These are phyloP conservation scores for Lentinula aciculospora DNA, from an alignment of 768 basidiomycete species.

Conservation along the genomic window DNA sequence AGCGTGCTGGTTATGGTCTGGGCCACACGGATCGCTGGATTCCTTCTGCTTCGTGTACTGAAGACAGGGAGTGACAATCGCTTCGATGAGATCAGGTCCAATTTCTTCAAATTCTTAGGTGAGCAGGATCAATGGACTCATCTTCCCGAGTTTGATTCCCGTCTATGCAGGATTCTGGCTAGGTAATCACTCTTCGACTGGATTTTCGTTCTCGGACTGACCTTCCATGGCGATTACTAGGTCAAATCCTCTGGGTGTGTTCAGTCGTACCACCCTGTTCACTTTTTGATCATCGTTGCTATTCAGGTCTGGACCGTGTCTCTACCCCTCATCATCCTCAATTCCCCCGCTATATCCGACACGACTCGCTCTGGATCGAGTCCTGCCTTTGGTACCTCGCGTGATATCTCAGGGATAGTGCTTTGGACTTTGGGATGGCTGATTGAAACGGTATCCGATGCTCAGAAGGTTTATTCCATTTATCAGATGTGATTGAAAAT, in stretches of 20 bases:
- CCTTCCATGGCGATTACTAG: constrained; percentile 18
- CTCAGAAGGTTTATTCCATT: constrained; percentile 42
- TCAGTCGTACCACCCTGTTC: not conserved
- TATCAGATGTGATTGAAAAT: no score
- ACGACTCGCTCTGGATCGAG: constrained; percentile 35
- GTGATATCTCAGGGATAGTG: constrained; percentile 60
- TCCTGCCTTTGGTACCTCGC: constrained; percentile 52
- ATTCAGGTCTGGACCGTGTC: constrained; percentile 55
- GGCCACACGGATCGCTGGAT: constrained; percentile 57
- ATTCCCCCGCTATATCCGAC: constrained; percentile 61
- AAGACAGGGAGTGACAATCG: constrained; percentile 61
- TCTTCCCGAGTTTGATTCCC: not conserved
- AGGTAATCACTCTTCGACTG: constrained; percentile 20
- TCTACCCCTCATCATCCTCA: constrained; percentile 57
- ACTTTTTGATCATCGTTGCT: not conserved
- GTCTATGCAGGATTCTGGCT: constrained; percentile 44
- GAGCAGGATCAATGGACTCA: constrained; percentile 5
- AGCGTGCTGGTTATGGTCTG: constrained; percentile 63
- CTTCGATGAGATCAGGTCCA: constrained; percentile 60
- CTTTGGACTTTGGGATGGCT: constrained; percentile 55
- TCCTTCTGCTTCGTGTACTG: constrained; percentile 64
- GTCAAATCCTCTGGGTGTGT: constrained; percentile 56
- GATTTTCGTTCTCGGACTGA: not conserved
- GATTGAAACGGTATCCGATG: constrained; percentile 51
- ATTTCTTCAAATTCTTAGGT: constrained; percentile 64